phyloP scores from a whole-genome alignment of 2,329 filamentous ascomycete species.

The Hymenoscyphus repandus region DNA sequence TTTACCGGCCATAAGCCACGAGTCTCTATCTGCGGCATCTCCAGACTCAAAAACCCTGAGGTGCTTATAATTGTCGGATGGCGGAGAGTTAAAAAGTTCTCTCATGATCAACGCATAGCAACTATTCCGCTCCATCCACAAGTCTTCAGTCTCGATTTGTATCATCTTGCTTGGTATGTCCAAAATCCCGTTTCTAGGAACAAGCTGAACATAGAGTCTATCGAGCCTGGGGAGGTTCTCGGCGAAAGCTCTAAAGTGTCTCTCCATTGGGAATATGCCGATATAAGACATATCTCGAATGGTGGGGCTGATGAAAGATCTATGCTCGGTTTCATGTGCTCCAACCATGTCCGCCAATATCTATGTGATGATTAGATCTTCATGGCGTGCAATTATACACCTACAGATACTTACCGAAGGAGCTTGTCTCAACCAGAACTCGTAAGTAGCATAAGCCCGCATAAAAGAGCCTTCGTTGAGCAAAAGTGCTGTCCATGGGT shows the following conservation, averaged over 20 bases:
- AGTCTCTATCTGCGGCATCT: slow-evolving; percentile 40
- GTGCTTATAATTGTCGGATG: slow-evolving; percentile 36
- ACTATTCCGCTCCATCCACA: slow-evolving; percentile 29
- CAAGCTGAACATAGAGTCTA: slow-evolving; percentile 49
- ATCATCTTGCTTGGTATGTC: slow-evolving; percentile 28
- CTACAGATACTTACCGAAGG: slow-evolving; percentile 21
- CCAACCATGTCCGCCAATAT: slow-evolving; percentile 50
- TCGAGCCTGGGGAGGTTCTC: slow-evolving; percentile 45
- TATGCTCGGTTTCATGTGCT: slow-evolving; percentile 34
- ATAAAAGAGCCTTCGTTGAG: slow-evolving; percentile 74
- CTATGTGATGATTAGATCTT: slow-evolving; percentile 36
- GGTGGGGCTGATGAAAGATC: slow-evolving; percentile 35
- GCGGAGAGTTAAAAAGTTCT: slow-evolving; percentile 26
- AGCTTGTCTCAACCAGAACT: slow-evolving; percentile 62
- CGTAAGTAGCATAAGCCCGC: slow-evolving; percentile 59
- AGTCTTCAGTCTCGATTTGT: slow-evolving; percentile 26
- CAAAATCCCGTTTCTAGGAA: slow-evolving; percentile 34
- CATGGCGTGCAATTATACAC: neutral
- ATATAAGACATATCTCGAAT: slow-evolving; percentile 53
- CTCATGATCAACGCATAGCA: slow-evolving; percentile 28
- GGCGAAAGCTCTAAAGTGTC: slow-evolving; percentile 50
- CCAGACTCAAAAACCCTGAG: slow-evolving; percentile 46
- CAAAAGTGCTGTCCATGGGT: slow-evolving; percentile 57
- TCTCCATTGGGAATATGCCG: slow-evolving; percentile 61
- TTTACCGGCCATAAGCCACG: slow-evolving; percentile 39